Evolutionary conservation across 2,329 filamentous ascomycete genomes (phyloP), one percentile per base, ranked within the genome.

Genomic region (Didymella sp.): DNA sequence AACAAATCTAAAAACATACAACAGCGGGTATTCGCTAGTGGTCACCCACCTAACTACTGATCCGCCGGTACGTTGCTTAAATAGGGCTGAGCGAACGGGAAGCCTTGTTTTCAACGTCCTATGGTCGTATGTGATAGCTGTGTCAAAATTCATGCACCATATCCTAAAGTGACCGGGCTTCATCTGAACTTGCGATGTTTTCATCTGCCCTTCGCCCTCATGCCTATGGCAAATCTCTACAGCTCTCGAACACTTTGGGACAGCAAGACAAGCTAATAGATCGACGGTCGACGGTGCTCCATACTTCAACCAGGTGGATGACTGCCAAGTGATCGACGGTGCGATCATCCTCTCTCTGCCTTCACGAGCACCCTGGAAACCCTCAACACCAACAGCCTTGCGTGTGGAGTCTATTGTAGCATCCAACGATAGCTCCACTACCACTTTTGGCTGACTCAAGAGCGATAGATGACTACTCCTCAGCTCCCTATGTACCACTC

Each of bases 381-480:
- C 31, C 17, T 38, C 35, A 6, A 11, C 11, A 38, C 35, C 17
- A 5, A 11, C 8, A 11, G 8, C 11, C 4, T 21, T 38, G 11
- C 25, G 19, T 4, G 28, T 24, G 12, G 35, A 46, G 1, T 3
- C 30, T 1, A 5, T 24, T 4, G 13, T 3, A 24, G 43, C 43
- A 19, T 22, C 9, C 42, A 45, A 2, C 19, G 35, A 22, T 4
- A 48, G 45, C 2, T 59, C 61, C 1, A 68, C 77, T 1, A 78
- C 78, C 53, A 78, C 76, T 2, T 73, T 66, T 0, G 80, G 79
- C 59, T 66, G 70, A 64, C 81, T 83, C 63, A 84, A 55, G 67
- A 84, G 80, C 0, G 81, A 80, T 11, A 79, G 82, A 68, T 84
- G 81, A 19, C 81, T 78, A n/a, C 73, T 79, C 35, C 65, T 58